phyloP scores from a whole-genome alignment of 2,329 filamentous ascomycete species.

The Fusarium sp. region DNA sequence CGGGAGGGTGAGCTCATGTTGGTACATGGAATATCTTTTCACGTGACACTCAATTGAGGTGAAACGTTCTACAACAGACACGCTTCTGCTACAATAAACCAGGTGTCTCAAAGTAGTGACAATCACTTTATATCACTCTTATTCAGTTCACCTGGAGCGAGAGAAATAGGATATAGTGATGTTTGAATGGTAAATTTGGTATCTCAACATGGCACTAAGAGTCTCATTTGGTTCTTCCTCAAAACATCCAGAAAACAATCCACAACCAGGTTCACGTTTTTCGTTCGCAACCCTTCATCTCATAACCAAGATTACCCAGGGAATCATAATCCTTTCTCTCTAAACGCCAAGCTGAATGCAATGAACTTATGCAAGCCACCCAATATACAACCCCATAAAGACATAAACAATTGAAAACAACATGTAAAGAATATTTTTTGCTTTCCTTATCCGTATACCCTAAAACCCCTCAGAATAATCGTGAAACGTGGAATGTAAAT shows the following conservation, averaged over 20 bases:
- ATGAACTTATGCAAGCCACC: slow-evolving; percentile 16
- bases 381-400: slow-evolving; percentile 11
- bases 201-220: slow-evolving; percentile 15
- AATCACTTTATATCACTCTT: too few species aligned
- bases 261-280: slow-evolving; percentile 5
- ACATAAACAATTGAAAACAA: slow-evolving; percentile 9
- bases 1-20: not conserved
- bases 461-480: slow-evolving; percentile 5
- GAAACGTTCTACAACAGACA: not conserved
- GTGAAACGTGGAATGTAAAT: slow-evolving; percentile 4
- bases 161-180: not conserved
- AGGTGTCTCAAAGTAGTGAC: not conserved
- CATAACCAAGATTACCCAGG: slow-evolving; percentile 20
- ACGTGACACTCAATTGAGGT: not conserved
- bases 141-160: too few species aligned
- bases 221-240: slow-evolving; percentile 1
- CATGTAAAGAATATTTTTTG: slow-evolving; percentile 2
- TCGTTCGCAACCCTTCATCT: slow-evolving; percentile 5
- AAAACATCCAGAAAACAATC: slow-evolving; percentile 6
- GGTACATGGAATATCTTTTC: not conserved
- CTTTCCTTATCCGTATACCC: slow-evolving; percentile 3
- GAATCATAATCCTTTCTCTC: slow-evolving; percentile 29
- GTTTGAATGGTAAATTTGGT: slow-evolving; percentile 23
- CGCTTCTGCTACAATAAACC: not conserved
- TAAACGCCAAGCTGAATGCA: slow-evolving; percentile 43